Evolutionary conservation across 306 rosid species (phyloP), one percentile per base, ranked within the genome.

Genomic region (Quercus glauca): DNA sequence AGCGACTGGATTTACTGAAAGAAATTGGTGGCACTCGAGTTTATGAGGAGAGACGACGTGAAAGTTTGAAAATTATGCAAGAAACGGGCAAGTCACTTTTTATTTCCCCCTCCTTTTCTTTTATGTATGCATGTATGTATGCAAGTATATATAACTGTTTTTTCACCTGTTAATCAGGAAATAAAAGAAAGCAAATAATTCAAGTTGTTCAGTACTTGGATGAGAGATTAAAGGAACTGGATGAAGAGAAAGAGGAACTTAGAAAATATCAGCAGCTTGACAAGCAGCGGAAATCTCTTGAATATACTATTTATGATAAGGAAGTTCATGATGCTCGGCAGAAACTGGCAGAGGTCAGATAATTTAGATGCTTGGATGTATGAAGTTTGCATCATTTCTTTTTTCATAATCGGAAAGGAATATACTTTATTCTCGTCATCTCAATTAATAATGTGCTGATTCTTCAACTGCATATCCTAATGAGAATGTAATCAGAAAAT

Each of bases 21-120:
- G 98, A 95, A 89, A 95, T 95, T 71, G 99, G 99, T 86, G 99
- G 99, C 25, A 95, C 98, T 79, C 84, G 98, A 80, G 99, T 95
- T 58, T 95, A 95, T 75, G 99, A 95, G 91, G 99, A 95, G 88
- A 86, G 99, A 79, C 93, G 99, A 29, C 97, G 86, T 59, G 99
- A 95, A 86, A 95, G 99, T 87, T 85, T 91, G 88, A 95, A 95
- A 89, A 95, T 95, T 75, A 95, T 95, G 99, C 97, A 87, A 84
- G 99, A 95, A 79, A 93, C 99, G 15, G 95, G 99, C 81, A 88
- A 75, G 93, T 88, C 59, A 19, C 71, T 65, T 45, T 26, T 53
- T 21, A 5, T 60, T 56, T 41, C 53, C 11, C 53, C 53, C 12
- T 49, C 3, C 56, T 23, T 35, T 49, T 33, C 52, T 55, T 25